Evolutionary conservation across 2,329 filamentous ascomycete genomes (phyloP), one percentile per base, ranked within the genome.

Genomic region (Cercospora beticola): DNA sequence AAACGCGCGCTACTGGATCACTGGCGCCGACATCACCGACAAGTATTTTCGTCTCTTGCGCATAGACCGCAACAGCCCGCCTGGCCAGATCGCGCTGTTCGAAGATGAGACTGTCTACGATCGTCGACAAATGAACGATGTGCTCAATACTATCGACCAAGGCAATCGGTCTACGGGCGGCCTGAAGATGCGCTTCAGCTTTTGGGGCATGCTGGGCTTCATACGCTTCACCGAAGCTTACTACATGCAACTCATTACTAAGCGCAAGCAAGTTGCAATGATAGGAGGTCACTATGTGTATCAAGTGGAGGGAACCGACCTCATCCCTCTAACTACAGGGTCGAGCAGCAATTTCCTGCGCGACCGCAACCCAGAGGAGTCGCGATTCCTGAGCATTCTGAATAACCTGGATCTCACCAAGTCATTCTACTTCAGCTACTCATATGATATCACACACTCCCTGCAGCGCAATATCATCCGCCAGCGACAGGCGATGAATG

Each of bases 381-480:
- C 91, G 46, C 89, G 94, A 30, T 98, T 97, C 76, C 85, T 98
- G 36, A 87, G 88, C 28, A 98, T 97, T 63, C 84, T 99, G 56
- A 93, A 92, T 78, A 97, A 97, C 73, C 85, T 99, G 33, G 95
- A 99, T 78, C 82, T 99, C 69, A 93, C 91, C 0, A 87, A 91
- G 66, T 96, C 92, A 0, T 99, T 99, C 79, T 99, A 99, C 81
- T 99, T 97, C 83, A 97, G 94, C 82, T 97, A 97, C 78, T 96
- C 94, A 0, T 99, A 99, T 81, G 93, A 99, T 78, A 91, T 98
- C 73, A 99, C 95, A 0, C 88, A 90, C 64, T 97, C 93, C 0
- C 83, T 99, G 58, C 95, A 99, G 79, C 89, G 94, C 76, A 99
- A 99, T 76, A 93, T 99, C 69, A 90, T 89, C 21, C 86, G 89